Base-by-base conservation (phyloP, 257 asterid species). In the Nicotiana attenuata region DNA sequence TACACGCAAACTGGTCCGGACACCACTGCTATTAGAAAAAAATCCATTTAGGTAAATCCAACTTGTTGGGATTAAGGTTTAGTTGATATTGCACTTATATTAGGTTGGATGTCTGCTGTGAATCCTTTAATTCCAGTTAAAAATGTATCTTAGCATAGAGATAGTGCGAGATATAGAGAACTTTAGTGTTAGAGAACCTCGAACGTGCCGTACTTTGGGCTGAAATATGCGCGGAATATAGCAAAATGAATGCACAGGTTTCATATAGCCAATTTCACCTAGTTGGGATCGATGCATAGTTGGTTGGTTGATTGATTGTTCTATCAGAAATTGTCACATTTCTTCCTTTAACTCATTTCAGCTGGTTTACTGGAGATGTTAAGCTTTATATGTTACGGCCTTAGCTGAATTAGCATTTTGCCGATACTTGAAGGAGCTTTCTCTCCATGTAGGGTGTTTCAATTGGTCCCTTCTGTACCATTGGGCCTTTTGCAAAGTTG, bases 401-500 rank as follows among this genome's bases (percentile, higher is more conserved):
- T 73, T 73, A 15, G 22, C 15, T 24, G 61, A 73, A 47, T 47
- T 47, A 56, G 57, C 31, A 16, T 38, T 28, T 38, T 84, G 84
- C 80, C 41, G 41, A 59, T 88, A 81, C 81, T 85, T 52, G 80
- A 78, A 38, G 28, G 59, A 38, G 64, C 69, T 45, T 82, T 80
- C n/a, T 85, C 38, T 71, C n/a, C 77, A 47, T 80, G 84, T 84
- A 93, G 99, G 98, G 90, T 73, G 97, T 93, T 83, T 90, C 97
- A 13, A 63, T 96, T 81, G 99, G 98, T 82, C 97, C 98, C 56
- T 93, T 94, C 81, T 96, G 99, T 87, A 89, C 93, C 0, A 81
- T 94, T 84, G 99, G 99, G 57, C 97, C 99, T 86, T 87, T 85
- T 1, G 94, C 84, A 5, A 92, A 89, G 86, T 83, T 96, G 81